Percentiles rank a stretch among this genome's conserved stretches.
Conservation (phyloP, 148 eudicot species). For the Rhododendron williamsianum region DNA sequence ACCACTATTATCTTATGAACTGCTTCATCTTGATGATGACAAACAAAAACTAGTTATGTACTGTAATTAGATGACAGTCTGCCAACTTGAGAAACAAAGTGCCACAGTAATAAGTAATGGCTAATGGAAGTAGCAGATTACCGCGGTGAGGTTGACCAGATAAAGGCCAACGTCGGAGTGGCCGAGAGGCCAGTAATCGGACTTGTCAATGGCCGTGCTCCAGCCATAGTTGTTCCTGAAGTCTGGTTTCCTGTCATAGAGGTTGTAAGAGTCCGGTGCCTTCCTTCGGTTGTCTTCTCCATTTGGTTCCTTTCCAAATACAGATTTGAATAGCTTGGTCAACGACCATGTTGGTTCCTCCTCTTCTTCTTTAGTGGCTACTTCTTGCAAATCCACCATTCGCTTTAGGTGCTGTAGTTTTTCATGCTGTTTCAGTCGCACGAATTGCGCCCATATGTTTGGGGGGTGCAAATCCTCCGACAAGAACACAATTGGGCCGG, state of each 20-base stretch:
- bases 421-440: conserved; percentile 34
- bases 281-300: conserved; percentile 19
- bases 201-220: conserved; percentile 55
- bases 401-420: conserved; percentile 41
- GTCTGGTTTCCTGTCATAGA: conserved; percentile 49
- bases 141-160: conserved; percentile 78
- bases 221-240: conserved; percentile 70
- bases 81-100: background rate
- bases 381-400: conserved; percentile 21
- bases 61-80: background rate
- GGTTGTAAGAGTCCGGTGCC: conserved; percentile 52
- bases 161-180: conserved; percentile 52
- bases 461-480: conserved; percentile 46
- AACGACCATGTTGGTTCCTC: conserved; percentile 40
- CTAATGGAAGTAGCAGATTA: conserved; percentile 20
- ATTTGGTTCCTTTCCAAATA: conserved; percentile 33
- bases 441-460: conserved; percentile 51
- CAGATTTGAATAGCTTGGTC: conserved; percentile 31
- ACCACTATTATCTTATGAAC: background rate
- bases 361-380: conserved; percentile 5
- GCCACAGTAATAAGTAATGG: background rate
- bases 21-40: background rate
- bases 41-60: background rate
- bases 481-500: conserved; percentile 59
- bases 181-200: conserved; percentile 52